Evolutionary conservation across 108 stramenopile species (phyloP).

Genomic region (Pseudonitzschia multiseries): DNA sequence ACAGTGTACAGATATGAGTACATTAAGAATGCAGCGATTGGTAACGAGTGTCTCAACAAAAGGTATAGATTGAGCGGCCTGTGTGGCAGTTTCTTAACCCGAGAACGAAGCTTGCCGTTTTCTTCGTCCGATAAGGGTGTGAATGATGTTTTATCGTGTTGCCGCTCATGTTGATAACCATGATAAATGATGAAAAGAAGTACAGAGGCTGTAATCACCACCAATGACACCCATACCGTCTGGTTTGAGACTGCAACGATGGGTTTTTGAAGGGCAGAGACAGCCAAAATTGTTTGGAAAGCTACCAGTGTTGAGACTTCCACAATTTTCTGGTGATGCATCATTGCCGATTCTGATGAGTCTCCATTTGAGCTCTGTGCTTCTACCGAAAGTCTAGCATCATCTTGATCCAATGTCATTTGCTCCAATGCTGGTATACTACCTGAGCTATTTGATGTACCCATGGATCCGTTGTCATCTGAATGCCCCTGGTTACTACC

Average conservation of each 20-base stretch:
- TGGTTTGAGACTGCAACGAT: conserved; percentile 5
- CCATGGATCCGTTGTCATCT: neutral
- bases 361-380: neutral
- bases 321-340: neutral
- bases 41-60: conserved; percentile 44
- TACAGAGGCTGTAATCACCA: neutral
- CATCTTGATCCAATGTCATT: neutral
- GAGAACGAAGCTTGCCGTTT: neutral
- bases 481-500: neutral
- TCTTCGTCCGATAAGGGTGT: neutral
- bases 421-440: neutral
- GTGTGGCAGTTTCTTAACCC: neutral
- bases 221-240: conserved; percentile 1
- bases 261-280: conserved; percentile 6
- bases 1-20: conserved; percentile 44
- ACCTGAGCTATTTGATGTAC: neutral
- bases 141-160: neutral
- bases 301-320: conserved; percentile 10
- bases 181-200: neutral
- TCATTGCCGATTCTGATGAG: neutral
- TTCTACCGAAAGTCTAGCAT: neutral
- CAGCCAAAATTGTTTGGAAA: conserved; percentile 8
- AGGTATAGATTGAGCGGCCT: conserved; percentile 31
- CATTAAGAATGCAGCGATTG: conserved; percentile 35
- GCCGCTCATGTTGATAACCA: conserved; percentile 2